Base-by-base conservation (phyloP, 1,139 yeast species). In the Nakaseomyces delphensis region DNA sequence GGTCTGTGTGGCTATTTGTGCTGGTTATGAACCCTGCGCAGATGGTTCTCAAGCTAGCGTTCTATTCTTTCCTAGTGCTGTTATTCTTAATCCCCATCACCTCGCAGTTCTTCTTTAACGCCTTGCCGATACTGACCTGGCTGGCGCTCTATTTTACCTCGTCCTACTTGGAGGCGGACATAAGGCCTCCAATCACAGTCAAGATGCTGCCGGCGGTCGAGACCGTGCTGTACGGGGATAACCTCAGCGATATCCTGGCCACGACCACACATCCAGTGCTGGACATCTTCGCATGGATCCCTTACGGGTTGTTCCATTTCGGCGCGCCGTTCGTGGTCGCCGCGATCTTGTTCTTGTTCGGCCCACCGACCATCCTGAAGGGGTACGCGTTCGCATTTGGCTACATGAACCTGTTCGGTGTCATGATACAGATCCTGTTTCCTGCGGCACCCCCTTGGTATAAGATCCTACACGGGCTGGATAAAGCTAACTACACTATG, bases 391-490 rank as follows among this genome's bases (percentile, higher is more conserved):
- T 87, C 69, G 93, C 96, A 7, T 87, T 91, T 66, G 99, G 99
- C n/a, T 89, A 84, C 69, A 83, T 91, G 94, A 91, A 89, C 65
- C 68, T 87, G 53, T 60, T 77, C 38, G 98, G 97, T 38, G 97
- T 91, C 20, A 59, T 79, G 39, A 74, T 76, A 45, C 98, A 91
- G 67, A 73, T 86, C 50, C 52, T 78, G 24, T 87, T 86, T 63
- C 97, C 98, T 3, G 86, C 95, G 41, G 96, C 98, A 47, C 95
- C 99, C 24, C 99, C 99, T 29, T 91, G 99, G 99, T 91, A 93
- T 63, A 87, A 87, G 61, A 77, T 77, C 50, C 65, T 80, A 42
- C 80, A 91, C 60, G 96, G 96, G 1, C 72, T 89, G 50, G 78
- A 79, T 48, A 94, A 96, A 19, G 98, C 98, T 5, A 77, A 86